phyloP scores from a whole-genome alignment of 2,329 filamentous ascomycete genomes.

The Neonectria hederae region DNA sequence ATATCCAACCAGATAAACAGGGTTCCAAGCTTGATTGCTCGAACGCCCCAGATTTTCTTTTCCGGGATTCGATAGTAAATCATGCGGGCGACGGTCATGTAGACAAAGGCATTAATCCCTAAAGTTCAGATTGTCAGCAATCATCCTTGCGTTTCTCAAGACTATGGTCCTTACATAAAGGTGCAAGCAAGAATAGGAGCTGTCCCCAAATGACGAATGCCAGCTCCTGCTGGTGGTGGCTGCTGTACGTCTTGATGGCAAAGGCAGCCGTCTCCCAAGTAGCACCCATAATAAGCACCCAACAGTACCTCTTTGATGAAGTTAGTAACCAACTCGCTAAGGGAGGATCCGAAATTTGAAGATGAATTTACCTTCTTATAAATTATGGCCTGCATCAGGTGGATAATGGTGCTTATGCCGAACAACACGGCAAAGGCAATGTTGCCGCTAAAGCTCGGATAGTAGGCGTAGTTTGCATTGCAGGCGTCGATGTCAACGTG shows the following conservation, averaged over 20 bases:
- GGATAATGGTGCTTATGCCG: conserved; percentile 40
- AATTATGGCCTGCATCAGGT: conserved; percentile 42
- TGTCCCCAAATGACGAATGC: conserved; percentile 45
- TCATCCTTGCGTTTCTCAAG: background rate
- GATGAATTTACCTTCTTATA: conserved; percentile 44
- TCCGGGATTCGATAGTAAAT: conserved; percentile 52
- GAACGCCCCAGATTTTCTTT: conserved; percentile 48
- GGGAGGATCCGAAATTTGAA: background rate
- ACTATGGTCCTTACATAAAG: conserved; percentile 46
- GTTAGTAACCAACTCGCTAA: background rate
- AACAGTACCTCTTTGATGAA: conserved; percentile 44
- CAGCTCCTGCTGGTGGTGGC: conserved; percentile 50
- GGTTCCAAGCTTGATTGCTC: conserved; percentile 51
- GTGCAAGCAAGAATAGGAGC: conserved; percentile 53
- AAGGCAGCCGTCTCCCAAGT: conserved; percentile 53
- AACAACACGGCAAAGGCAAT: conserved; percentile 46
- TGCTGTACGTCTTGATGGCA: conserved; percentile 47
- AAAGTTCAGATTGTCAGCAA: conserved; percentile 5
- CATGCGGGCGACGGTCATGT: conserved; percentile 55
- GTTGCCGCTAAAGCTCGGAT: conserved; percentile 48
- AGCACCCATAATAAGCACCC: conserved; percentile 53
- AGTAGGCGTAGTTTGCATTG: conserved; percentile 46
- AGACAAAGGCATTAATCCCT: conserved; percentile 57
- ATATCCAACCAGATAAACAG: conserved; percentile 60
- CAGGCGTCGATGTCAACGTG: conserved; percentile 45